Evolutionary conservation across 108 stramenopile species (phyloP).

Genomic region (Schizochytrium sp.): DNA sequence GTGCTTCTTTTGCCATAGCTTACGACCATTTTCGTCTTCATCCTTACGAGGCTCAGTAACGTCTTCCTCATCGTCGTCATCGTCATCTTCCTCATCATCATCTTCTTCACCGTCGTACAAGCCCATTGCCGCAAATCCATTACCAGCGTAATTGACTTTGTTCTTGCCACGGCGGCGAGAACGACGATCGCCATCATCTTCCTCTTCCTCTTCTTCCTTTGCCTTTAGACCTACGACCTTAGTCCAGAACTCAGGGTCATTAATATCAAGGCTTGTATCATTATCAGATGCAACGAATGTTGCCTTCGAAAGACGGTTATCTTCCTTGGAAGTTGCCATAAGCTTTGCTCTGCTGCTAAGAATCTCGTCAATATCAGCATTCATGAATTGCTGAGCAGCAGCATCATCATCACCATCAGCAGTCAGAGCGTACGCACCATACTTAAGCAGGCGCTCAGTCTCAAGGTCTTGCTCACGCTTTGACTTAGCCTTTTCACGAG

Average conservation of each 20-base stretch:
- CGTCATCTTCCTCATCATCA: background rate
- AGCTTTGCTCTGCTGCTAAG: slow-evolving; percentile 63
- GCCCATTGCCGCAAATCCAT: background rate
- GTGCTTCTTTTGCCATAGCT: slow-evolving; percentile 46
- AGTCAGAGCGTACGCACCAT: slow-evolving; percentile 78
- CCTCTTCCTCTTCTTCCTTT: slow-evolving; percentile 56
- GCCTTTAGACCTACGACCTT: slow-evolving; percentile 76
- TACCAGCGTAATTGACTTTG: background rate
- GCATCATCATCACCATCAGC: slow-evolving; percentile 75
- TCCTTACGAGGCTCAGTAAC: slow-evolving; percentile 32
- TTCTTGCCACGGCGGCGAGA: background rate
- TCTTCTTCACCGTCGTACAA: slow-evolving; percentile 20
- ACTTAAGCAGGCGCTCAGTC: slow-evolving; percentile 76
- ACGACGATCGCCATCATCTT: background rate
- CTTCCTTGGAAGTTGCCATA: slow-evolving; percentile 55
- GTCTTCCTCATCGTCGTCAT: slow-evolving; percentile 33
- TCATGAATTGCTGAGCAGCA: slow-evolving; percentile 68
- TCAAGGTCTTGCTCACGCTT: slow-evolving; percentile 67
- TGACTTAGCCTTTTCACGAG: background rate
- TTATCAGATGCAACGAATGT: slow-evolving; percentile 74
- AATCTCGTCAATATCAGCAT: slow-evolving; percentile 76
- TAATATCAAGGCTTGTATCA: slow-evolving; percentile 75
- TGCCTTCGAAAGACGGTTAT: slow-evolving; percentile 74
- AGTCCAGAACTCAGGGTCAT: slow-evolving; percentile 79
- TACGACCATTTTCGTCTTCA: slow-evolving; percentile 50